Percentiles rank a stretch among this genome's conserved stretches.
These are phyloP conservation scores for Cubamyces lactineus DNA, from an alignment of 768 basidiomycete species.

Conservation along the genomic window DNA sequence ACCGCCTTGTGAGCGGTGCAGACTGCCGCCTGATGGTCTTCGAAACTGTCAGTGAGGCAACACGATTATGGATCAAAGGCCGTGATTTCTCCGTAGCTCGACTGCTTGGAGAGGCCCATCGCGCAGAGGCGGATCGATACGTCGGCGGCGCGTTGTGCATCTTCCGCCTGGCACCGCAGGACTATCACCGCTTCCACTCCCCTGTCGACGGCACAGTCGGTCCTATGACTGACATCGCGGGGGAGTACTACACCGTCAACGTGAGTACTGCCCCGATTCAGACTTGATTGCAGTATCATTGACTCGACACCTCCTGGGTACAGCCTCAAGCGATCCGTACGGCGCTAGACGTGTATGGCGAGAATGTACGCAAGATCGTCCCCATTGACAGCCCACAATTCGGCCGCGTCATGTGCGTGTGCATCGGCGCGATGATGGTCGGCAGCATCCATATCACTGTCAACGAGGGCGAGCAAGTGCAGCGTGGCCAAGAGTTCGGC, in stretches of 20 bases:
- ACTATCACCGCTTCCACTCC: conserved; percentile 93
- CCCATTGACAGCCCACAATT: conserved; percentile 90
- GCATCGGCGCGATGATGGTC: conserved; percentile 95
- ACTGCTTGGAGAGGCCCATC: conserved; percentile 80
- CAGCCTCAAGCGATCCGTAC: conserved; percentile 94
- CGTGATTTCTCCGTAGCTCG: conserved; percentile 85
- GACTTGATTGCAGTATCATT: too few species aligned
- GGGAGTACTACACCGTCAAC: conserved; percentile 97
- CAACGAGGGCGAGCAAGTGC: conserved; percentile 78
- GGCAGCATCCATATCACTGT: conserved; percentile 88
- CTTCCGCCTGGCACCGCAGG: conserved; percentile 91
- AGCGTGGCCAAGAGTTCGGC: conserved; percentile 87
- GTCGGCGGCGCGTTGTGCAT: conserved; percentile 84
- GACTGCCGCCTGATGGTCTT: conserved; percentile 98
- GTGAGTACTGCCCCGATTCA: conserved; percentile 47
- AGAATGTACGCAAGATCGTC: conserved; percentile 91
- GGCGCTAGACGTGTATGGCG: conserved; percentile 89
- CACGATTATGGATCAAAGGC: conserved; percentile 95
- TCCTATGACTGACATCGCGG: conserved; percentile 77
- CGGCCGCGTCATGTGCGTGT: conserved; percentile 90
- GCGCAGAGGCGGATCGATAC: conserved; percentile 69
- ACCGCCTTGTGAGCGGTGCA: conserved; percentile 82
- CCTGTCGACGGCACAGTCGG: conserved; percentile 88
- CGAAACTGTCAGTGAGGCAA: conserved; percentile 83
- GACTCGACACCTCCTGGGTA: neutral